Percentiles rank a stretch among this genome's conserved stretches.
Conservation (phyloP, 306 rosid genomes). For the Oemleria cerasiformis region DNA sequence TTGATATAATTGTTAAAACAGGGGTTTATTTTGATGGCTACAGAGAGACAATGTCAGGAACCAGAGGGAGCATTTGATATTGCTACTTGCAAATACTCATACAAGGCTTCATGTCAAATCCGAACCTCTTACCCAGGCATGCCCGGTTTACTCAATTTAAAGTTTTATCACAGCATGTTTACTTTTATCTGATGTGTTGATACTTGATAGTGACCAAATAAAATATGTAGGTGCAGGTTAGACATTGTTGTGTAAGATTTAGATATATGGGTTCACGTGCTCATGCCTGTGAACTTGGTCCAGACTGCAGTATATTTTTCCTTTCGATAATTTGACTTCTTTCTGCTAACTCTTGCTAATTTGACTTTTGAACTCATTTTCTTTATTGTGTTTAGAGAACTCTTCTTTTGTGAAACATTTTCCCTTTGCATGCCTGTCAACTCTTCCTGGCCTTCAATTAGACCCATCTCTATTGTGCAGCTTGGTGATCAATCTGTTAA, state of each 20-base stretch:
- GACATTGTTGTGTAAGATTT: not conserved
- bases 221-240: not conserved
- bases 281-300: not conserved
- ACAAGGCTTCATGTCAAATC: slow-evolving; percentile 86
- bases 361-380: not conserved
- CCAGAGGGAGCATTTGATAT: slow-evolving; percentile 92
- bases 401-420: not conserved
- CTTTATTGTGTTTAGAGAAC: not conserved
- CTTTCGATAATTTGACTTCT: not conserved
- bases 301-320: not conserved
- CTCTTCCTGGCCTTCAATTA: slow-evolving; percentile 18
- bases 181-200: not conserved
- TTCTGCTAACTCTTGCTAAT: slow-evolving; percentile 8
- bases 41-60: slow-evolving; percentile 96
- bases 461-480: slow-evolving; percentile 44
- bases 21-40: slow-evolving; percentile 29
- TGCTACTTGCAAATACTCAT: slow-evolving; percentile 84
- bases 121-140: slow-evolving; percentile 90
- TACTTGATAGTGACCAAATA: not conserved
- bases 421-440: not conserved
- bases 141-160: slow-evolving; percentile 17
- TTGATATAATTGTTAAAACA: slow-evolving; percentile 13
- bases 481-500: slow-evolving; percentile 91
- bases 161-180: not conserved
- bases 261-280: not conserved